Base-by-base conservation (phyloP, 176 grass and related monocot genomes). In the Luzula sylvatica region DNA sequence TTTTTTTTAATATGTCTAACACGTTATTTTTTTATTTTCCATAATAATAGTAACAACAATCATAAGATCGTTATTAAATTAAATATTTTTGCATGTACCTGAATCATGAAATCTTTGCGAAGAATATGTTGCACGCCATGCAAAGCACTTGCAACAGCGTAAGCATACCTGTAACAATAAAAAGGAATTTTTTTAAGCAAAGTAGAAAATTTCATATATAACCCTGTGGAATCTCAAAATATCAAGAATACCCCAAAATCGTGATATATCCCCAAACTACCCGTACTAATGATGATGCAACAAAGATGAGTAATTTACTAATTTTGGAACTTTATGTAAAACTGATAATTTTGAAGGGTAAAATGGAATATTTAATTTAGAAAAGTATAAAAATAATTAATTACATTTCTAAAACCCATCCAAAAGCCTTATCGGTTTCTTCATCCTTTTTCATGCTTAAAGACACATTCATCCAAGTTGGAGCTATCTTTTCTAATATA, bases 371-470 rank as follows among this genome's bases (percentile, higher is more conserved):
- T 44, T 48, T 45, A 32, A 26, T 23, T 53, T 18, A 61, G 0
- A 72, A 2, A 74, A 42, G 53, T 30, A 50, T 56, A 62, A 74
- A 9, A 35, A 35, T 35, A 35, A 35, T 35, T 7, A 35, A 35
- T 68, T 54, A 98, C 86, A 98, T 98, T 79, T 98, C 92, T 80
- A 98, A 72, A n/a, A 98, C 92, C 92, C 92, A 98, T 67, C 92
- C 86, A 57, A 98, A 98, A 51, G 86, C 78, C 71, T 87, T 83
- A 65, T 98, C 85, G 26, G 92, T 83, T 67, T 87, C 86, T 57
- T 15, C 42, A 72, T 90, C 86, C 8, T 90, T 74, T 87, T 98
- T 98, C 92, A 98, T 98, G 67, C 70, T 66, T 45, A 98, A 25
- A 2, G 92, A 98, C 53, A 98, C 6, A 68, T 98, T 90, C 86